phyloP scores from a whole-genome alignment of 495 filamentous ascomycete species.

The Lophium mytilinum region DNA sequence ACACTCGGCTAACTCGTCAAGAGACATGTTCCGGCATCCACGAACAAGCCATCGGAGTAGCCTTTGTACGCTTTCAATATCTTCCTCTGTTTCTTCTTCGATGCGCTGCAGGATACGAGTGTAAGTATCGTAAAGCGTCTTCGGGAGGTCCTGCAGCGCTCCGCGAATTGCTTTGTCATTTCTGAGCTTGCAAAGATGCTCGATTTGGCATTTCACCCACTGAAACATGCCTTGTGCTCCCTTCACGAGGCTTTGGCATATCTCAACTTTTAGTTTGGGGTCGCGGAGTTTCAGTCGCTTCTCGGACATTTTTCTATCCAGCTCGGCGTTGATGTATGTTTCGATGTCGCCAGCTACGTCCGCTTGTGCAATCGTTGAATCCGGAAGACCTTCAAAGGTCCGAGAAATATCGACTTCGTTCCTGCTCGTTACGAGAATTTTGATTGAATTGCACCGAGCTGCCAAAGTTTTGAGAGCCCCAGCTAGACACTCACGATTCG shows the following conservation, averaged over 20 bases:
- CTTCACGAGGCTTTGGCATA: background rate
- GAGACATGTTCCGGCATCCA: too few relatives aligned
- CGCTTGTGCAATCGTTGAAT: background rate
- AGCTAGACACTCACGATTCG: background rate
- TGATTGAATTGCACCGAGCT: background rate
- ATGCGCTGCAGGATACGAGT: background rate
- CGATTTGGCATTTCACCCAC: background rate
- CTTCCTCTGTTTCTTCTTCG: background rate
- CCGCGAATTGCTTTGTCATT: background rate
- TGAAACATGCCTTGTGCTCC: background rate
- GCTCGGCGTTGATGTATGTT: background rate
- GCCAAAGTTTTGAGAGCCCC: background rate
- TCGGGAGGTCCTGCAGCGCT: background rate
- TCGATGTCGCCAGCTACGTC: background rate
- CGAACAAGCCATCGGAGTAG: too few relatives aligned
- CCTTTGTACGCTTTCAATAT: too few relatives aligned
- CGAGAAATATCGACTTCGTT: too few relatives aligned
- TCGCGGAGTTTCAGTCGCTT: background rate
- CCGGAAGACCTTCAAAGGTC: background rate
- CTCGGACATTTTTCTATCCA: background rate
- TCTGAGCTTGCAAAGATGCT: background rate
- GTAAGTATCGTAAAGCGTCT: background rate
- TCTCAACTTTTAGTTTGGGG: background rate
- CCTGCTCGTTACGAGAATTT: background rate
- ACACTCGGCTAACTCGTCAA: too few relatives aligned